Conservation (phyloP, 2,329 filamentous ascomycete genomes). For the Xylogone sp. region DNA sequence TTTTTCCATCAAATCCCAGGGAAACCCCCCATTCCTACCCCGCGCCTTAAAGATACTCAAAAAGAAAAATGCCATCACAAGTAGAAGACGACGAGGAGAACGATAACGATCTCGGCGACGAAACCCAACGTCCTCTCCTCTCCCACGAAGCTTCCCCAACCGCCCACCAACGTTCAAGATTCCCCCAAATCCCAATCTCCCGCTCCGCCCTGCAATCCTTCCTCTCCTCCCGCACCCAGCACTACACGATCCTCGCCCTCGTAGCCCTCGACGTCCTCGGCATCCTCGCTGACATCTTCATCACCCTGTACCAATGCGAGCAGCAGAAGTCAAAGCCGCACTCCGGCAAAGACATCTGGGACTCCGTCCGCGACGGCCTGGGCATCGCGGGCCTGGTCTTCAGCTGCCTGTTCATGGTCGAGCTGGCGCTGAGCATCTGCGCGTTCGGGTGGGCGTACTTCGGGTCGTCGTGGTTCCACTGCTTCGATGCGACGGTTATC, state of each 20-base stretch:
- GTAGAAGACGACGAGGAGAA: too few relatives aligned
- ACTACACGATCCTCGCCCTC: constrained; percentile 44
- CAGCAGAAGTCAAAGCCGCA: too few relatives aligned
- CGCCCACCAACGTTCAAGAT: not conserved
- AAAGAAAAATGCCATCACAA: too few relatives aligned
- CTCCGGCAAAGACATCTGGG: too few relatives aligned
- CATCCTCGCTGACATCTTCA: constrained; percentile 49
- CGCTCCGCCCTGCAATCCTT: constrained; percentile 13
- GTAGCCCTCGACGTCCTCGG: constrained; percentile 46
- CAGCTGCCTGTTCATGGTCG: constrained; percentile 61
- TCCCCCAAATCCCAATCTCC: constrained; percentile 6
- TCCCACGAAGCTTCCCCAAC: not conserved
- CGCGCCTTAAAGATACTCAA: too few relatives aligned
- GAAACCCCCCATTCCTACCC: too few relatives aligned
- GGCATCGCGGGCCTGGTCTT: constrained; percentile 53
- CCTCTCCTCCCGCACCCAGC: constrained; percentile 42
- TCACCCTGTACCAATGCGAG: constrained; percentile 47
- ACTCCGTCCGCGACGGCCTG: constrained; percentile 38
- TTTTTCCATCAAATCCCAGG: too few relatives aligned
- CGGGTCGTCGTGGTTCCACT: constrained; percentile 53
- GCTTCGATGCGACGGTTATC: constrained; percentile 62
- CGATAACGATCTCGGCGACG: too few relatives aligned
- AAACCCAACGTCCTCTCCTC: not conserved
- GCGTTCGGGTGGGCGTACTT: constrained; percentile 61
- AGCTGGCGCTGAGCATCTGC: constrained; percentile 55